Evolutionary conservation across 1,139 yeast genomes (phyloP).

Genomic region (Yamadazyma buinensis): DNA sequence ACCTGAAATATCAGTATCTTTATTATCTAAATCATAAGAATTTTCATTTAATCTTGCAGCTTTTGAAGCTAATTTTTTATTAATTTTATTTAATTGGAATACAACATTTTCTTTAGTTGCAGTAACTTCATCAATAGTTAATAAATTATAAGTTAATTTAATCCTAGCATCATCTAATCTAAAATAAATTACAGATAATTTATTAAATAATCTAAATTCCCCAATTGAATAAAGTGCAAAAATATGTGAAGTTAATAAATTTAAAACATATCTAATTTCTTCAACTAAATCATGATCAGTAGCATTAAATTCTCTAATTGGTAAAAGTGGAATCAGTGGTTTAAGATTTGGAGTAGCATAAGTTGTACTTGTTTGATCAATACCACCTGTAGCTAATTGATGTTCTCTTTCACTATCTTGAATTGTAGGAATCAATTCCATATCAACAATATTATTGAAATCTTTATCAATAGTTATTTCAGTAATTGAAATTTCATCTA

Average conservation of each 20-base stretch:
- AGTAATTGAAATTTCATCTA: conserved; percentile 31
- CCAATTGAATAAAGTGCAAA: conserved; percentile 70
- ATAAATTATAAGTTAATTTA: conserved; percentile 51
- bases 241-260: conserved; percentile 57
- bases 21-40: conserved; percentile 40
- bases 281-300: conserved; percentile 40
- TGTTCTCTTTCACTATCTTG: conserved; percentile 40
- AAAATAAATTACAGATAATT: conserved; percentile 49
- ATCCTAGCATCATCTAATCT: conserved; percentile 64
- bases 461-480: conserved; percentile 23
- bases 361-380: not conserved
- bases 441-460: conserved; percentile 30
- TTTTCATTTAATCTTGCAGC: conserved; percentile 38
- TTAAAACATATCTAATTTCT: conserved; percentile 57
- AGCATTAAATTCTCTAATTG: conserved; percentile 30
- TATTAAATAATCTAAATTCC: conserved; percentile 58
- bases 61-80: conserved; percentile 60
- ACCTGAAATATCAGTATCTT: conserved; percentile 64
- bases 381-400: conserved; percentile 27
- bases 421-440: conserved; percentile 41
- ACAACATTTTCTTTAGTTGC: conserved; percentile 59
- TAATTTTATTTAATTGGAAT: conserved; percentile 57
- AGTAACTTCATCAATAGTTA: conserved; percentile 56
- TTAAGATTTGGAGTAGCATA: not conserved
- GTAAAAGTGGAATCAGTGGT: conserved; percentile 48